Evolutionary conservation across 1,284 basidiomycete genomes (phyloP), one percentile per base, ranked within the genome.

Genomic region (Kalmanozyma brasiliensis): DNA sequence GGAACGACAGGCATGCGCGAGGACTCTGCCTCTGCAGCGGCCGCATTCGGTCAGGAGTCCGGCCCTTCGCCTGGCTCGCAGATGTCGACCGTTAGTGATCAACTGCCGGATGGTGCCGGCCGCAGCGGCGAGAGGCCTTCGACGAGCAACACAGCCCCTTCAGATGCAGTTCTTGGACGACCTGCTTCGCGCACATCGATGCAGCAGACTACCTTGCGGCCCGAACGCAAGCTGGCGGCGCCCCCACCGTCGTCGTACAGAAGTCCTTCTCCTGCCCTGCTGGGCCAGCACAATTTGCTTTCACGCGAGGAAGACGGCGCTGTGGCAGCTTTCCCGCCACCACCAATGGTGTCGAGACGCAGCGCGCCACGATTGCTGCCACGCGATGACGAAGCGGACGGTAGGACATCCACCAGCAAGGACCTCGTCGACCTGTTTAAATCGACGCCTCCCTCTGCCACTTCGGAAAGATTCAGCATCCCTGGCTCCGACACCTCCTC

Each of bases 371-470:
- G 63, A 8, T 48, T 74, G 43, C 64, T 73, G 48, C 57, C 73
- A 11, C 68, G 73, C 26, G 57, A 64, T 29, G 47, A 49, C 22
- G 49, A 70, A 17, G 20, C 17, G 13, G 57, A 61, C 19, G 56
- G 61, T 37, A 41, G 17, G 10, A 8, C 36, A 4, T 59, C 67
- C 19, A 36, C 48, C 0, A 33, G 45, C 17, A 59, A 60, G 40
- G 74, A 76, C 8, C 67, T 76, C 13, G 62, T 68, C 8, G 73
- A 75, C n/a, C 46, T 76, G 4, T 62, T 75, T 56, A 69, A 57
- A 20, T 62, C 72, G 24, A 72, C 73, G 40, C 74, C 74, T 1
- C 74, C 74, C 9, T 59, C 56, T 2, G 42, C 71, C 4, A 45
- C 47, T 2, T 42, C 58, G 10, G 66, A 69, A 19, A 36, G 41